Evolutionary conservation across 2,329 filamentous ascomycete genomes (phyloP), one percentile per base, ranked within the genome.

Genomic region (Beauveria bassiana): DNA sequence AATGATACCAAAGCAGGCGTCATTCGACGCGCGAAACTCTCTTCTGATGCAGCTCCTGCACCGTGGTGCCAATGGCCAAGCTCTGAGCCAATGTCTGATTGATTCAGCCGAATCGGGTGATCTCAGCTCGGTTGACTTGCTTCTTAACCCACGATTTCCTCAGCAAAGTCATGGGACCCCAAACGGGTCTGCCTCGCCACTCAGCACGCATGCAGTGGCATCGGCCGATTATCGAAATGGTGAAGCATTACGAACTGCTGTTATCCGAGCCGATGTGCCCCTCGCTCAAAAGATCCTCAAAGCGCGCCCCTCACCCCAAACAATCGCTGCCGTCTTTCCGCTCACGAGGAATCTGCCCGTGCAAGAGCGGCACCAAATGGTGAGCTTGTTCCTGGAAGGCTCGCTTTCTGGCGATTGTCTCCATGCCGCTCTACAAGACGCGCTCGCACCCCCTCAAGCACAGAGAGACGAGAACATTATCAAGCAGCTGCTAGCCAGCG

Each of bases 141-240:
- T 86, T 0, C 72, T 86, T 5, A 78, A 75, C 0, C 78, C 81
- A 0, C 71, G 75, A 16, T 82, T 82, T 50, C 75, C 76, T 0
- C n/a, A 69, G 68, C 40, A 38, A 28, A 43, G 6, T 67, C 68
- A 57, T 22, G 12, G 59, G 47, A 61, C 60, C 14, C 63, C 58
- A 12, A 62, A 59, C 42, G 59, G 52, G 20, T 63, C 74, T 64
- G 67, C 75, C 6, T 72, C 69, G 45, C 74, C 77, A 47, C 73
- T 75, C 38, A 58, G 24, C 24, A 59, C 61, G 6, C 81, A 84
- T 62, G 77, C 77, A 20, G 74, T 77, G 6, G 82, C 82, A 7
- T 82, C 82, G 2, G 78, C 80, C 2, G 78, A 85, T 61, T 72
- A 83, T 63, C 79, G 79, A 54, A 76, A 76, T 4, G 82, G 81